Conservation (phyloP, 176 grass and related monocot genomes). For the Urochloa ruziziensis region DNA sequence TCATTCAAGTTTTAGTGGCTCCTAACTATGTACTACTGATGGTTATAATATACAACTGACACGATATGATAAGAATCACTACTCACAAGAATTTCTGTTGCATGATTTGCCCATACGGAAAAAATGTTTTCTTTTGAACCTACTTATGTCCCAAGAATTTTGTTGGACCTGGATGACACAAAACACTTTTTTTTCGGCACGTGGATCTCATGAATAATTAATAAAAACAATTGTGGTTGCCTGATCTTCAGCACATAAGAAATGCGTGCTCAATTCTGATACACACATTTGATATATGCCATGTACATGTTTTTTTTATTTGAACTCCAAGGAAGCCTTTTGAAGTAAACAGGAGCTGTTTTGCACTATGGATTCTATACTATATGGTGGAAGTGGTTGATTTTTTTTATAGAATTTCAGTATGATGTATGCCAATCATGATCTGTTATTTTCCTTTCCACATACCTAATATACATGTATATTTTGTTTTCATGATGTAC, state of each 20-base stretch:
- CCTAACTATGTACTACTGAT: background rate
- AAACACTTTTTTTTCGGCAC: background rate
- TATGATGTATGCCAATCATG: background rate
- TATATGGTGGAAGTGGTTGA: background rate
- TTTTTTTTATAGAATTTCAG: background rate
- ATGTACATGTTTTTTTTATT: slow-evolving; percentile 12
- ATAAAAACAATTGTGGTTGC: background rate
- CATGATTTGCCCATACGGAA: slow-evolving; percentile 8
- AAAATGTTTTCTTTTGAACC: background rate
- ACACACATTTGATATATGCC: background rate
- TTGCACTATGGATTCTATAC: background rate
- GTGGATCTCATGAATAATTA: background rate
- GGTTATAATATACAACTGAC: slow-evolving; percentile 4
- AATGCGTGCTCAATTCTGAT: background rate
- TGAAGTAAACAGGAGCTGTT: background rate
- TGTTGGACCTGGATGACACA: background rate
- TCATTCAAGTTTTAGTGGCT: slow-evolving; percentile 21
- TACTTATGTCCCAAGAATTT: slow-evolving; percentile 16
- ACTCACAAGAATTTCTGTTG: background rate
- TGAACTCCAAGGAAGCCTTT: background rate
- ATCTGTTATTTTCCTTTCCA: background rate
- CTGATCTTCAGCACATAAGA: background rate
- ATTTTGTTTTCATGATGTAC: slow-evolving; percentile 12
- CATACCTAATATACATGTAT: background rate
- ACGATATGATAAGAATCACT: background rate